A percentile compares a stretch with the other conserved stretches of the same genome.
Evolutionary conservation across 768 basidiomycete genomes (phyloP).

Genomic region (Neoboletus subvelutipes): DNA sequence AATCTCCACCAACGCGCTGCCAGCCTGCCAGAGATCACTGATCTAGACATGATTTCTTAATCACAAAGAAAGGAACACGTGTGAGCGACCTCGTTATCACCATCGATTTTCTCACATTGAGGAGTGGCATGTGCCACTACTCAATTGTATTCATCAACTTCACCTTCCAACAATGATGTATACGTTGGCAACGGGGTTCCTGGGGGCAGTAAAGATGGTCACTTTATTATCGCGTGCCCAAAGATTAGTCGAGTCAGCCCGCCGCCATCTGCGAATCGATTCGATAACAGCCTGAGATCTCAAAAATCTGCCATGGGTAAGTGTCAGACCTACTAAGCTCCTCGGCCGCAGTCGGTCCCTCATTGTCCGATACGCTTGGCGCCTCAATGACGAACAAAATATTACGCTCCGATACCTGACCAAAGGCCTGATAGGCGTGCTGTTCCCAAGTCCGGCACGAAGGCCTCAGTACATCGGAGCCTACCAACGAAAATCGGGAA

Average conservation of each 20-base stretch:
- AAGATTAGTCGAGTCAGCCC: neutral
- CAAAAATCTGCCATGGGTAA: neutral
- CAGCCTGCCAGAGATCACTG: neutral
- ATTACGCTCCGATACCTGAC: too few relatives aligned
- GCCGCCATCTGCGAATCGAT: neutral
- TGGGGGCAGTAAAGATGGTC: neutral
- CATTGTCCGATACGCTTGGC: neutral
- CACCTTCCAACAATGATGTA: neutral
- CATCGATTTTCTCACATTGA: slow-evolving; percentile 4
- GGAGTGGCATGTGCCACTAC: too few relatives aligned
- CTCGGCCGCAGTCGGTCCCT: neutral
- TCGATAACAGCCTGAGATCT: too few relatives aligned
- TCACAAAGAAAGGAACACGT: neutral
- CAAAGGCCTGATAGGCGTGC: neutral
- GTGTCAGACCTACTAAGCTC: neutral
- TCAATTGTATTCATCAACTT: neutral
- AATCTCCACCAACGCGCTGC: neutral
- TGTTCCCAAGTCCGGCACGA: neutral
- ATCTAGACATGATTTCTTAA: neutral
- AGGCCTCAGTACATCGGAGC: neutral
- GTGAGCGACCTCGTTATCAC: neutral
- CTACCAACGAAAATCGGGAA: neutral
- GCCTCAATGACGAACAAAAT: neutral
- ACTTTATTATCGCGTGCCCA: neutral
- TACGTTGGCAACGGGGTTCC: neutral